phyloP scores from a whole-genome alignment of 2,329 filamentous ascomycete genomes.

The Fusarium illudens region DNA sequence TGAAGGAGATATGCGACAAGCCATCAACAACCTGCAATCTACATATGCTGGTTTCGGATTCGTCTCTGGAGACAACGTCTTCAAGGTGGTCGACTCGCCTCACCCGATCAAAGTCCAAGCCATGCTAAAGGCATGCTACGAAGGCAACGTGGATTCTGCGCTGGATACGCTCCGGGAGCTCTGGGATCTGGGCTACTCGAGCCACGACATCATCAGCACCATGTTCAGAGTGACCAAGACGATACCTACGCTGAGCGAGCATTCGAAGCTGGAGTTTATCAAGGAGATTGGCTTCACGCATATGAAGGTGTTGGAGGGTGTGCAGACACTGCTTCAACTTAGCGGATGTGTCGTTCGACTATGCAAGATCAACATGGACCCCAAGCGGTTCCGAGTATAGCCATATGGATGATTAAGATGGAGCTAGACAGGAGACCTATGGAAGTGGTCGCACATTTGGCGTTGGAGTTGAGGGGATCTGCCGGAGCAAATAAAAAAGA shows the following conservation, averaged over 20 bases:
- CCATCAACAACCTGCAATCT: slow-evolving; percentile 97
- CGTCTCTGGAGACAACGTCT: slow-evolving; percentile 97
- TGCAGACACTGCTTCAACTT: slow-evolving; percentile 92
- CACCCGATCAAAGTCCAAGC: slow-evolving; percentile 98
- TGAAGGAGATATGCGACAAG: slow-evolving; percentile 98
- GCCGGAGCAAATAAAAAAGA: slow-evolving; percentile 27
- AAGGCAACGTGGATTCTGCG: slow-evolving; percentile 88
- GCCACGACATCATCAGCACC: slow-evolving; percentile 97
- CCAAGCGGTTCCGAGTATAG: slow-evolving; percentile 72
- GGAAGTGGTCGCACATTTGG: slow-evolving; percentile 20
- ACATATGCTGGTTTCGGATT: slow-evolving; percentile 94
- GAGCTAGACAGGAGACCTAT: neutral
- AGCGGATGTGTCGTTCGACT: slow-evolving; percentile 91
- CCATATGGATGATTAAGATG: slow-evolving; percentile 32
- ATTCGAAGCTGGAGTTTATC: slow-evolving; percentile 96
- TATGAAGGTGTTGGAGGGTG: slow-evolving; percentile 98
- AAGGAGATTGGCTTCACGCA: slow-evolving; percentile 99
- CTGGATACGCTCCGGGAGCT: slow-evolving; percentile 88
- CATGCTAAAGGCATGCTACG: slow-evolving; percentile 97
- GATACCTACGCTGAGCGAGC: slow-evolving; percentile 88
- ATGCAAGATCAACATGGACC: slow-evolving; percentile 97
- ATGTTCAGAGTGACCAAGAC: slow-evolving; percentile 99
- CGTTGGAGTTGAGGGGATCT: slow-evolving; percentile 34
- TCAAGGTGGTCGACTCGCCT: slow-evolving; percentile 95
- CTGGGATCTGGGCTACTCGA: slow-evolving; percentile 96